Percentiles rank a stretch among this genome's conserved stretches.
Conservation (phyloP, 768 basidiomycete species). For the Podaxis pistillaris region DNA sequence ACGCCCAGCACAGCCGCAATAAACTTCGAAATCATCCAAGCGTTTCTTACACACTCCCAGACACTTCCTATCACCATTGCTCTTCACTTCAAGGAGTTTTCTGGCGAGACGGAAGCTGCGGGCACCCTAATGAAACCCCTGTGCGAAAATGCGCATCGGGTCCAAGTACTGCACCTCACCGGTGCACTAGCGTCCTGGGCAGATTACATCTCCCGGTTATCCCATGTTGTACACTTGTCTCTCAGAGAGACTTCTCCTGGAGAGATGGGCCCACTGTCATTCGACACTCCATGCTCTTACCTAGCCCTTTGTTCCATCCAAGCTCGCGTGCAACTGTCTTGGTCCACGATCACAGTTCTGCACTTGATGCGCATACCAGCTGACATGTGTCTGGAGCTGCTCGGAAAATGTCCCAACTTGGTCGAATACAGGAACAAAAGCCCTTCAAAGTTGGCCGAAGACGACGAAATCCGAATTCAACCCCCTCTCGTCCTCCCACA, state of each 20-base stretch:
- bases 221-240: no score
- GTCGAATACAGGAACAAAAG: background rate
- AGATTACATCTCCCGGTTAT: no score
- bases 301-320: background rate
- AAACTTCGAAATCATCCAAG: background rate
- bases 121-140: no score
- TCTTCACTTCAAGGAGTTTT: background rate
- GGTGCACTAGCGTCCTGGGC: no score
- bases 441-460: background rate
- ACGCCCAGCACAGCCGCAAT: background rate
- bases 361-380: background rate
- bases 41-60: background rate
- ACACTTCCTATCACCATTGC: background rate
- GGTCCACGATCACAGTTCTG: background rate
- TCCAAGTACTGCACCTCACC: no score
- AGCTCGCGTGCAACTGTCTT: background rate
- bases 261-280: background rate
- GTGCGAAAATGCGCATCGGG: no score
- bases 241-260: no score
- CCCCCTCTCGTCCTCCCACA: background rate
- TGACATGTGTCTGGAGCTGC: background rate
- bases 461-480: background rate
- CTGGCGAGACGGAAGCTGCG: no score
- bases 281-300: background rate
- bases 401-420: background rate